A percentile compares a stretch with the other conserved stretches of the same genome.
Evolutionary conservation across 2,329 filamentous ascomycete species (phyloP).

Genomic region (Aspergillus amoenus): DNA sequence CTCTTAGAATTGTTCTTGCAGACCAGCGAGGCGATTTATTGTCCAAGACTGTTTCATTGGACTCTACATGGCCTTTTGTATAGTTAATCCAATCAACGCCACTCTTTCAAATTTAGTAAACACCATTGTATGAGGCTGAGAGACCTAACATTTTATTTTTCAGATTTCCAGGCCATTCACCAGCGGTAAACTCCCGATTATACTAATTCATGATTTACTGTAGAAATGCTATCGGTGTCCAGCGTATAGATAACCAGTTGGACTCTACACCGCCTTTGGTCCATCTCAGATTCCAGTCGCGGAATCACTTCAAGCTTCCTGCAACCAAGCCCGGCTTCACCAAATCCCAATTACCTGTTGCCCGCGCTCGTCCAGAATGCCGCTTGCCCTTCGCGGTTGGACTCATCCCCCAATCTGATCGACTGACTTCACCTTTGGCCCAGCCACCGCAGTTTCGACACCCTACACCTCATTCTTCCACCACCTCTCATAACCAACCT

Average conservation of each 20-base stretch:
- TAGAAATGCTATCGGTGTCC: too few species aligned
- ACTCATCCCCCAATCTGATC: background rate
- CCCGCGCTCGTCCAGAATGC: conserved; percentile 3
- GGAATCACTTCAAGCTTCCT: background rate
- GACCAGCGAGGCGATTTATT: background rate
- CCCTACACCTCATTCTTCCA: background rate
- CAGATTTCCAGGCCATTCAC: too few species aligned
- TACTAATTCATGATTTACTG: too few species aligned
- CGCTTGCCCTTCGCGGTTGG: background rate
- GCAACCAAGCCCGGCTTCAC: background rate
- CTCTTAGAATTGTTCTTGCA: conserved; percentile 9
- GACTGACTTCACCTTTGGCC: background rate
- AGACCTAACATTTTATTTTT: too few species aligned
- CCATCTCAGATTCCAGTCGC: background rate
- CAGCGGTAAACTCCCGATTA: too few species aligned
- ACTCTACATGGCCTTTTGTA: conserved; percentile 1
- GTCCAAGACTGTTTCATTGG: background rate
- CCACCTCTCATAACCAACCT: conserved; percentile 1
- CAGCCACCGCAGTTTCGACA: background rate
- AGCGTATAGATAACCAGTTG: background rate
- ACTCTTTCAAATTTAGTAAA: background rate
- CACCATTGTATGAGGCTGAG: background rate
- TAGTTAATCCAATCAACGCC: conserved; percentile 5
- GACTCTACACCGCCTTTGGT: conserved; percentile 7
- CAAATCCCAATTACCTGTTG: background rate